phyloP scores from a whole-genome alignment of 1,284 basidiomycete genomes.

The Chalciporus piperatoides region DNA sequence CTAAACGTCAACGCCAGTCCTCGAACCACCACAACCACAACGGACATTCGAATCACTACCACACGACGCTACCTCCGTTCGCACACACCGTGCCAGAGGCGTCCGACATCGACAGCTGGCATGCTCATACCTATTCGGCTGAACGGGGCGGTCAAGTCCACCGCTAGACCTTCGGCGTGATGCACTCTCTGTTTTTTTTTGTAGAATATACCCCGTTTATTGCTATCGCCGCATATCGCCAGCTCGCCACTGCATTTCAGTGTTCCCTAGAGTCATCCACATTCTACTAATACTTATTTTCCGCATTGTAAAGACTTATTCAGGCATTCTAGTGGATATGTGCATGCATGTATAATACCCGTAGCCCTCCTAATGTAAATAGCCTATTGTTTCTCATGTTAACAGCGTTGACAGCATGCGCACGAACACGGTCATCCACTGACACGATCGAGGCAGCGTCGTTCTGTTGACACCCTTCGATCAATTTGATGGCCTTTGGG shows the following conservation, averaged over 20 bases:
- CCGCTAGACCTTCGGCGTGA: slow-evolving; percentile 33
- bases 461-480: slow-evolving; percentile 17
- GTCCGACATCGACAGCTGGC: slow-evolving; percentile 53
- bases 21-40: slow-evolving; percentile 38
- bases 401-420: neutral
- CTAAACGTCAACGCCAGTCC: slow-evolving; percentile 16
- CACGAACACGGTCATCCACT: slow-evolving; percentile 2
- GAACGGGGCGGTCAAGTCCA: slow-evolving; percentile 54
- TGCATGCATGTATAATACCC: slow-evolving; percentile 37
- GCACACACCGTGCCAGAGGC: slow-evolving; percentile 39
- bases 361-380: slow-evolving; percentile 32
- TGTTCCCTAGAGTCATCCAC: slow-evolving; percentile 30
- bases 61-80: slow-evolving; percentile 43
- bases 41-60: slow-evolving; percentile 34
- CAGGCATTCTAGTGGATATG: slow-evolving; percentile 36
- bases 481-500: slow-evolving; percentile 28
- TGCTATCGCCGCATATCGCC: slow-evolving; percentile 28
- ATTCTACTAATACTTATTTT: slow-evolving; percentile 35
- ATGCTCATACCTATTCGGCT: slow-evolving; percentile 48
- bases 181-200: slow-evolving; percentile 6
- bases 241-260: slow-evolving; percentile 15
- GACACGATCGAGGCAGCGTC: slow-evolving; percentile 16
- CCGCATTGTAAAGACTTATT: slow-evolving; percentile 34
- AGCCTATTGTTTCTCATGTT: slow-evolving; percentile 17
- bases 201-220: slow-evolving; percentile 37